Evolutionary conservation across 2,329 filamentous ascomycete genomes (phyloP).

Genomic region (Phialocephala subalpina): DNA sequence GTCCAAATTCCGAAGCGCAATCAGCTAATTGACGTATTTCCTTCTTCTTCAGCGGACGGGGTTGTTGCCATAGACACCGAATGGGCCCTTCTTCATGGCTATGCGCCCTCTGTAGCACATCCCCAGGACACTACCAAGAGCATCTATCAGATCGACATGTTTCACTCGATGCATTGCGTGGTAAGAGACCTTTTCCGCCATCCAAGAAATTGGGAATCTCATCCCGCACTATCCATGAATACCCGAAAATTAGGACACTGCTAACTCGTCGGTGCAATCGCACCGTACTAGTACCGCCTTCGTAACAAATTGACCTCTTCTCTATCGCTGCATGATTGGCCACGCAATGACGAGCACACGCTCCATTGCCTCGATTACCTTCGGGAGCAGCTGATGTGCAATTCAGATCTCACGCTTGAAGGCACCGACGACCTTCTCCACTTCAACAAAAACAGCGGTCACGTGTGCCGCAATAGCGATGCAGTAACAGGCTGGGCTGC

Average conservation of each 20-base stretch:
- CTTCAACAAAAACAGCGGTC: not conserved
- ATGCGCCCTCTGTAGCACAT: not conserved
- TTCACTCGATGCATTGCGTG: not conserved
- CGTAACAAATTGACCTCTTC: not conserved
- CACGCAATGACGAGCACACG: not conserved
- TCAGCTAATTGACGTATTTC: too few species aligned
- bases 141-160: not conserved
- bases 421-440: not conserved
- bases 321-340: not conserved
- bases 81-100: not conserved
- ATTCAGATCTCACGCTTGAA: not conserved
- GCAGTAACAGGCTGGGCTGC: not conserved
- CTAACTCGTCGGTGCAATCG: too few species aligned
- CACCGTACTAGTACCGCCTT: not conserved
- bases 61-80: not conserved
- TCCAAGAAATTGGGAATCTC: too few species aligned
- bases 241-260: too few species aligned
- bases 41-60: not conserved
- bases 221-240: too few species aligned
- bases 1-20: not conserved
- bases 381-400: not conserved
- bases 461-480: not conserved
- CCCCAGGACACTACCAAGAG: not conserved
- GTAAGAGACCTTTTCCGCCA: not conserved
- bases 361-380: constrained; percentile 1